Conservation (phyloP, 805 yeast species). For the Suhomyces prunicola region DNA sequence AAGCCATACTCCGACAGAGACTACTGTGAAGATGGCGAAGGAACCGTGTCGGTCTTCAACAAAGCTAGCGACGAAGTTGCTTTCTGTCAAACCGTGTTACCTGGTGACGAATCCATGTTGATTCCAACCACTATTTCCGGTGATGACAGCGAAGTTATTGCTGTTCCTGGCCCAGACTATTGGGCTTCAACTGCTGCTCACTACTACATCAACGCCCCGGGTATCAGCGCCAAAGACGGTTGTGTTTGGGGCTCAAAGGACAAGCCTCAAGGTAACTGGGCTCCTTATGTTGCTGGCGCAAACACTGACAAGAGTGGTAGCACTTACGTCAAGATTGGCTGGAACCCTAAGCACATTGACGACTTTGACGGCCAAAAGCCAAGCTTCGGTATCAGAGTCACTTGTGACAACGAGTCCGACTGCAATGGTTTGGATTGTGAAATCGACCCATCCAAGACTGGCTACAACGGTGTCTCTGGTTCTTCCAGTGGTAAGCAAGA, state of each 20-base stretch:
- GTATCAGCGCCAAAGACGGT: constrained; percentile 69
- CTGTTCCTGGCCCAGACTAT: constrained; percentile 83
- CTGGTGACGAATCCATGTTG: constrained; percentile 93
- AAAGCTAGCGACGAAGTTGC: constrained; percentile 60
- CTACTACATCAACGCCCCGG: constrained; percentile 81
- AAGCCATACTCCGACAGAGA: constrained; percentile 55
- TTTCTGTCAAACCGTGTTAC: constrained; percentile 88
- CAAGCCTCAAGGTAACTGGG: constrained; percentile 82
- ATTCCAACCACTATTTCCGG: constrained; percentile 73
- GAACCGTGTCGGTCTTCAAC: constrained; percentile 66
- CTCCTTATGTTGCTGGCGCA: constrained; percentile 92
- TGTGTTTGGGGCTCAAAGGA: constrained; percentile 79
- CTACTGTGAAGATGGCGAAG: constrained; percentile 76
- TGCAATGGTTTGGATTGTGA: constrained; percentile 81
- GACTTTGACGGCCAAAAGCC: constrained; percentile 57
- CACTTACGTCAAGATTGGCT: constrained; percentile 81
- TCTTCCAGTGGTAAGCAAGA: constrained; percentile 39
- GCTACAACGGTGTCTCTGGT: constrained; percentile 54
- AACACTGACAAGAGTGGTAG: constrained; percentile 67
- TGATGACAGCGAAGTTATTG: constrained; percentile 50
- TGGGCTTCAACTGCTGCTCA: constrained; percentile 88
- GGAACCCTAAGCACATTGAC: constrained; percentile 85
- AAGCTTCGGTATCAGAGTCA: constrained; percentile 65
- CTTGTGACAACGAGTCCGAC: constrained; percentile 64
- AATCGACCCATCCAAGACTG: constrained; percentile 67